A percentile compares a stretch with the other conserved stretches of the same genome.
phyloP scores from a whole-genome alignment of 345 rosid species.

The Eucalyptus pauciflora region DNA sequence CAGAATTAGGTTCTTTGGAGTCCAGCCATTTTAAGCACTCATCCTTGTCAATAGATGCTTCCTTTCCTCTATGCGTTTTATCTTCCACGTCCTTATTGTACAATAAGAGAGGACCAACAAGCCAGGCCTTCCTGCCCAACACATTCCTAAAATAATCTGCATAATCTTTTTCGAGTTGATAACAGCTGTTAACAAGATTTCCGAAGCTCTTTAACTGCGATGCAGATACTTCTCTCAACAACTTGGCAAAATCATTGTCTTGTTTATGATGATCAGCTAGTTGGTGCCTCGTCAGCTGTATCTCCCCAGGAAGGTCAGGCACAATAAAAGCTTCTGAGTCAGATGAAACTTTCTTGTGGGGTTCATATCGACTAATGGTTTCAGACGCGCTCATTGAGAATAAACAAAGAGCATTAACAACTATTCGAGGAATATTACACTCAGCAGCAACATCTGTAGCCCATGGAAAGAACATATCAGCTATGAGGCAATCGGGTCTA shows the following conservation, averaged over 20 bases:
- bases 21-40: constrained; percentile 10
- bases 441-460: constrained; percentile 9
- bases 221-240: neutral
- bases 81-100: neutral
- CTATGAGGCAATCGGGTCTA: constrained; percentile 22
- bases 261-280: neutral
- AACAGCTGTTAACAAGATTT: constrained; percentile 29
- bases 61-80: constrained; percentile 2
- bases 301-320: constrained; percentile 17
- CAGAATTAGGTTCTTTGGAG: neutral
- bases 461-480: constrained; percentile 25
- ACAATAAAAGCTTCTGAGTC: constrained; percentile 15
- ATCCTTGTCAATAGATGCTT: neutral
- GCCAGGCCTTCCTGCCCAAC: constrained; percentile 30
- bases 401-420: constrained; percentile 20
- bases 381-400: constrained; percentile 10
- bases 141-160: constrained; percentile 21
- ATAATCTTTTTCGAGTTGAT: constrained; percentile 31
- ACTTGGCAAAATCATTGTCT: neutral
- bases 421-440: constrained; percentile 14
- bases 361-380: constrained; percentile 6
- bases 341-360: constrained; percentile 4
- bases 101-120: constrained; percentile 23
- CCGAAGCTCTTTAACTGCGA: constrained; percentile 9
- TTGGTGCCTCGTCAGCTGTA: constrained; percentile 22